These are phyloP conservation scores for Metschnikowia peoriensis DNA, from an alignment of 805 yeast species.

Conservation along the genomic window DNA sequence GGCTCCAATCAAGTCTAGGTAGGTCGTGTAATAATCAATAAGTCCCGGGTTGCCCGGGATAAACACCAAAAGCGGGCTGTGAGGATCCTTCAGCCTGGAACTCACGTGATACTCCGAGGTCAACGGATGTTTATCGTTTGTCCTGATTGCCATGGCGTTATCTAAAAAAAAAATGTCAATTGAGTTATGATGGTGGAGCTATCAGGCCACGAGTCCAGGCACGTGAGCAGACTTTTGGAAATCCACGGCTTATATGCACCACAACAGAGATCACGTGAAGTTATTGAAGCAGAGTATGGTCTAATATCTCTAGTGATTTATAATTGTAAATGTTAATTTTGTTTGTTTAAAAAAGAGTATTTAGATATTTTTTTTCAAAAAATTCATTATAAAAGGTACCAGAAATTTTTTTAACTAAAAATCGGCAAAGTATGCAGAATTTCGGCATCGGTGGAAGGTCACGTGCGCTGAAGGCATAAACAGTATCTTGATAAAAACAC, in stretches of 20 bases:
- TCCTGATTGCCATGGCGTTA: slow-evolving; percentile 2
- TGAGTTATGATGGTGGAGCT: neutral
- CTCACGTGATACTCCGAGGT: slow-evolving; percentile 26
- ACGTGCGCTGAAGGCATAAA: too few relatives aligned
- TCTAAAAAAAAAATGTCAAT: neutral
- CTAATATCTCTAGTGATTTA: too few relatives aligned
- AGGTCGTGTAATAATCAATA: slow-evolving; percentile 59
- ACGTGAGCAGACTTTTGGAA: neutral
- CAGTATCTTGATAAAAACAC: too few relatives aligned
- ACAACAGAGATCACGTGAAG: neutral
- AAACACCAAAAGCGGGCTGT: slow-evolving; percentile 44
- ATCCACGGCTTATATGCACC: neutral
- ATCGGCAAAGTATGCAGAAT: too few relatives aligned
- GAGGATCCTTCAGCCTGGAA: slow-evolving; percentile 19
- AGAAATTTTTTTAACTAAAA: too few relatives aligned
- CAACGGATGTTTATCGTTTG: slow-evolving; percentile 21
- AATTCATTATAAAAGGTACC: too few relatives aligned
- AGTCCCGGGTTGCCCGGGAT: slow-evolving; percentile 82
- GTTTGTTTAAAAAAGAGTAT: too few relatives aligned
- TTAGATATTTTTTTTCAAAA: too few relatives aligned
- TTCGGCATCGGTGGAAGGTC: too few relatives aligned
- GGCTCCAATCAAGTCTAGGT: slow-evolving; percentile 43
- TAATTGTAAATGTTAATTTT: too few relatives aligned
- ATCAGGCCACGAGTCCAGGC: neutral
- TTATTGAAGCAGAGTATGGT: too few relatives aligned